Base-by-base conservation (phyloP, 495 filamentous ascomycete genomes). In the Aeminium ludgeri region DNA sequence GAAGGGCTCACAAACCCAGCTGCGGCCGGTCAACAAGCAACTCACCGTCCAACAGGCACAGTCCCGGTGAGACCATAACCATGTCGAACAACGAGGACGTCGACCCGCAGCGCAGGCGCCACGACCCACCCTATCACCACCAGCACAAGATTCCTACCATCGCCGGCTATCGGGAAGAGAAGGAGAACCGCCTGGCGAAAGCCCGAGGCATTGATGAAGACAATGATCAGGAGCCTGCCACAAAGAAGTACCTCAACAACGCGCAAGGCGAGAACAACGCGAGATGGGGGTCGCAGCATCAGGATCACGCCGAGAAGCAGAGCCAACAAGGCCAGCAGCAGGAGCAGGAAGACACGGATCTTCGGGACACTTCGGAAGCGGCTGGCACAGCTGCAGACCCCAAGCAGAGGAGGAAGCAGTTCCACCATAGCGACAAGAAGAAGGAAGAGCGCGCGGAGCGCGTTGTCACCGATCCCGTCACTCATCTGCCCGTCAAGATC, bases 381-480 rank as follows among this genome's bases (percentile, higher is more conserved):
- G 34, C 8, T 60, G 58, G 20, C 55, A 56, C n/a, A 54, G 57
- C 44, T 44, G 55, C n/a, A 33, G 63, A 76, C 34, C 69, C 73
- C 5, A 70, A 64, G 48, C 56, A 73, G 40, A 71, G 70, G 49
- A 60, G 75, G 18, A 77, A 78, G 55, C 54, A 67, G 28, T 63
- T 67, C 41, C 68, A 73, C 43, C 23, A 25, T 8, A 8, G 23
- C 23, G 23, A 25, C 4, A 62, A 70, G 36, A 43, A 45, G 29
- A 51, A 46, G 38, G 60, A 68, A 25, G 63, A 69, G 29, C 47
- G 53, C 29, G 65, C 64, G 23, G 69, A 69, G 12, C 64, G 76
- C 11, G 61, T 76, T 50, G 77, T 82, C n/a, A 82, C 74, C 5
- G 77, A 82, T 55, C 77, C 77, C 0, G 69, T 82, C 11, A 82